Base-by-base conservation (phyloP, 23 red algal genomes). In the Gracilaria domingensis region DNA sequence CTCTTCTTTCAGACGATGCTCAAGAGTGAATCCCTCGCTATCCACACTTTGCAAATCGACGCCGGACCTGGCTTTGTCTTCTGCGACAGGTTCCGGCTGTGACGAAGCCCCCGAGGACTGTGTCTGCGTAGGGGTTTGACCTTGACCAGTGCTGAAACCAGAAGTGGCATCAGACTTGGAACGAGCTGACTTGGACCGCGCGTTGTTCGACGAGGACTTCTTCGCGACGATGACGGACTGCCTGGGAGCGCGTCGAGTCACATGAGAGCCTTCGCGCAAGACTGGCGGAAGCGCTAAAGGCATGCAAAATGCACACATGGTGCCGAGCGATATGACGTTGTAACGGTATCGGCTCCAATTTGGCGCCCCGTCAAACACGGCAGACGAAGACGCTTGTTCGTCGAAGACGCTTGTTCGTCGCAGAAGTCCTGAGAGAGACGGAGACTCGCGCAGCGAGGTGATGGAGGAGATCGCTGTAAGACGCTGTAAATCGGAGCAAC, bases 1-100 rank as follows among this genome's bases (percentile, higher is more conserved):
- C 61, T 92, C 89, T 76, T 92, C 89, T 20, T 79, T 78, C 12
- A 92, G 47, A 49, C 89, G 89, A 36, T 92, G 58, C 28, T 92
- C 89, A 26, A 83, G 66, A 47, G 89, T 77, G 37, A 92, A 84
- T 13, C 89, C 87, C 4, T 35, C 40, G 23, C 45, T 57, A 70
- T 90, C 87, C 16, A 71, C 51, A 4, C 30, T 37, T 17, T 69
- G 36, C 30, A 69, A 37, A 37, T 69, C 64, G 3, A 69, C 64
- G 6, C 64, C 64, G 3, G 64, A 18, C 12, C 16, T 69, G 64
- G 18, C 8, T 17, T 69, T 20, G 13, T 37, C 33, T 37, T 69
- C 0, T 17, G 32, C 64, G 64, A 32, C 24, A 26, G 60, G 5
- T 21, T 65, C 24, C 24, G 60, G 7, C 24, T 7, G 30, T 32